Evolutionary conservation across 2,329 filamentous ascomycete species (phyloP).

Genomic region (Tolypocladium pustulatum): DNA sequence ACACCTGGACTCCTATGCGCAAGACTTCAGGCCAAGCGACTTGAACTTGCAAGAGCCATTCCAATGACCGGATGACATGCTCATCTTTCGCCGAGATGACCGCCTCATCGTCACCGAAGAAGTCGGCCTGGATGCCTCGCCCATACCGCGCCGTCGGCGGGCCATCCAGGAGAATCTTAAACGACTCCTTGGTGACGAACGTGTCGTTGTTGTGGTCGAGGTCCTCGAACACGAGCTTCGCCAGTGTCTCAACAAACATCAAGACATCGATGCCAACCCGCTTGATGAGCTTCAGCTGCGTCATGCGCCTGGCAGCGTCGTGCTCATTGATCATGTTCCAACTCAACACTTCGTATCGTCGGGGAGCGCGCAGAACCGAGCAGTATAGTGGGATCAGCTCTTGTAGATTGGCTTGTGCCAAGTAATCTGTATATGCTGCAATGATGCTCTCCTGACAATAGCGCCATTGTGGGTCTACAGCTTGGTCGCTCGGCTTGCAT

Average conservation of each 20-base stretch:
- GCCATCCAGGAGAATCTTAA: constrained; percentile 39
- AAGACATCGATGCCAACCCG: constrained; percentile 63
- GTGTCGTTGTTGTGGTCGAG: constrained; percentile 21
- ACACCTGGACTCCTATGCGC: constrained; percentile 56
- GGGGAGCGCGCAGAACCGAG: constrained; percentile 57
- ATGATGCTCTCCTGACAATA: constrained; percentile 63
- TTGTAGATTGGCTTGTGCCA: constrained; percentile 62
- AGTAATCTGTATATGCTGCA: constrained; percentile 68
- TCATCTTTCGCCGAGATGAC: constrained; percentile 52
- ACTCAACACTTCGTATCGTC: constrained; percentile 62
- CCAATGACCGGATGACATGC: constrained; percentile 64
- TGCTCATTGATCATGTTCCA: constrained; percentile 66
- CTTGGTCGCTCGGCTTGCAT: constrained; percentile 5
- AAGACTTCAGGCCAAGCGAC: constrained; percentile 65
- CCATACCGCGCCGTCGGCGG: constrained; percentile 30
- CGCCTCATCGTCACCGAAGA: constrained; percentile 54
- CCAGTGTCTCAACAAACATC: constrained; percentile 63
- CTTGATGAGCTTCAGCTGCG: constrained; percentile 64
- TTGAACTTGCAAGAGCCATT: constrained; percentile 73
- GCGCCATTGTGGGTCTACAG: constrained; percentile 14
- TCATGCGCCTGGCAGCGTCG: constrained; percentile 51
- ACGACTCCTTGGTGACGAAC: constrained; percentile 31
- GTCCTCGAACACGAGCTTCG: constrained; percentile 38
- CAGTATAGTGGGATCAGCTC: constrained; percentile 83
- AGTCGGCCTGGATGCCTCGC: constrained; percentile 56